Evolutionary conservation across 441 rosid species (phyloP).

Genomic region (Cnidoscolus chayamansa): DNA sequence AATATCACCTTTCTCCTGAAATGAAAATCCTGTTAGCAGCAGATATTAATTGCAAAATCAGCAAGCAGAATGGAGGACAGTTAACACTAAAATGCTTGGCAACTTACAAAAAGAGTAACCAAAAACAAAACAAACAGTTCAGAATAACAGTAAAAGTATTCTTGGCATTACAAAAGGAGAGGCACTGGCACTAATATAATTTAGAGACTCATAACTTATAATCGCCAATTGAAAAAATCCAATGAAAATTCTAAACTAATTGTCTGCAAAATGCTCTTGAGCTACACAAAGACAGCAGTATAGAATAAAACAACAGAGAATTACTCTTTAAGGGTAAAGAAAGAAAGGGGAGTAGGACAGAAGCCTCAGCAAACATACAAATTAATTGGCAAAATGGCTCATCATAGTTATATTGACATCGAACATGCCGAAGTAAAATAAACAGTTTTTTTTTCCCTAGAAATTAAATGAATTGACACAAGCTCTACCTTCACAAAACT

Average conservation of each 20-base stretch:
- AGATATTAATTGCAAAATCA: conserved; percentile 5
- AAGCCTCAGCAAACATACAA: background rate
- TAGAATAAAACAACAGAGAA: background rate
- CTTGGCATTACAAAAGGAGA: background rate
- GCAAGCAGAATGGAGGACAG: background rate
- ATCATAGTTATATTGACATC: background rate
- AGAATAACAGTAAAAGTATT: background rate
- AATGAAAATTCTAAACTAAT: too few relatives aligned
- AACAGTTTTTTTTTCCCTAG: background rate
- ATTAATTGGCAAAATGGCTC: background rate
- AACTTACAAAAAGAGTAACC: background rate
- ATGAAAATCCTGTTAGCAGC: conserved; percentile 1
- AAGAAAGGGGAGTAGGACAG: too few relatives aligned
- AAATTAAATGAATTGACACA: background rate
- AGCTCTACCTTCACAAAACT: background rate
- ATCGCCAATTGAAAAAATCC: background rate
- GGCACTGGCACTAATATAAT: background rate
- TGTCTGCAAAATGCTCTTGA: background rate
- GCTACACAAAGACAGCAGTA: background rate
- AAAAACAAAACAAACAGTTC: background rate
- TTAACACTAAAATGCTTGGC: background rate
- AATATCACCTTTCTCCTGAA: conserved; percentile 38
- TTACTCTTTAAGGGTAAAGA: background rate
- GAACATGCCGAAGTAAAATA: background rate
- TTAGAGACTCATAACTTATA: background rate